These are phyloP conservation scores for Solanum chiquidenum DNA, from an alignment of 257 asterid genomes.

Conservation along the genomic window DNA sequence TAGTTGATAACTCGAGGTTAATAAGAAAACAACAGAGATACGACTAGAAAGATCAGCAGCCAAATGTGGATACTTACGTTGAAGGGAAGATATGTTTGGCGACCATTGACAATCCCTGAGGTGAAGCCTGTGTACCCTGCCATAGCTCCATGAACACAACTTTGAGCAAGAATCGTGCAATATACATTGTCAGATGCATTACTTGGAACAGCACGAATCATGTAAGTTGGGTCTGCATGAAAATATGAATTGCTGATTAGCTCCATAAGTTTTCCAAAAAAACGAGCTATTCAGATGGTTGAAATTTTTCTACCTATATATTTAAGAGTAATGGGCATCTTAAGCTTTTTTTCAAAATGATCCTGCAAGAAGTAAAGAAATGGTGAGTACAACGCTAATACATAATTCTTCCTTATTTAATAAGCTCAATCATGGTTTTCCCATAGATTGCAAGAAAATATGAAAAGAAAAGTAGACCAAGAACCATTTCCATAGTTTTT, in stretches of 20 bases:
- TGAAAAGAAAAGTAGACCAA: neutral
- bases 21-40: neutral
- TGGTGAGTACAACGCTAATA: neutral
- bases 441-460: neutral
- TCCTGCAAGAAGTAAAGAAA: slow-evolving; percentile 22
- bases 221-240: slow-evolving; percentile 41
- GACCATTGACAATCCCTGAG: slow-evolving; percentile 38
- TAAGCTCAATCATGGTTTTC: neutral
- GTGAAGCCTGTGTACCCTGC: slow-evolving; percentile 45
- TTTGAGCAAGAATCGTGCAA: slow-evolving; percentile 51
- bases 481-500: neutral
- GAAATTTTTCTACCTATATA: slow-evolving; percentile 25
- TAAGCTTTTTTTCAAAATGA: slow-evolving; percentile 20
- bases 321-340: slow-evolving; percentile 29
- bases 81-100: slow-evolving; percentile 38
- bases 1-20: neutral
- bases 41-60: neutral
- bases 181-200: slow-evolving; percentile 47
- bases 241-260: neutral
- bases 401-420: neutral
- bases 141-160: slow-evolving; percentile 52
- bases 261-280: neutral
- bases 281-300: neutral
- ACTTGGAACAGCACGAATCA: slow-evolving; percentile 53
- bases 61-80: slow-evolving; percentile 21